A percentile compares a stretch with the other conserved stretches of the same genome.
phyloP scores from a whole-genome alignment of 2,329 filamentous ascomycete genomes.

The Xylariaceae sp. region DNA sequence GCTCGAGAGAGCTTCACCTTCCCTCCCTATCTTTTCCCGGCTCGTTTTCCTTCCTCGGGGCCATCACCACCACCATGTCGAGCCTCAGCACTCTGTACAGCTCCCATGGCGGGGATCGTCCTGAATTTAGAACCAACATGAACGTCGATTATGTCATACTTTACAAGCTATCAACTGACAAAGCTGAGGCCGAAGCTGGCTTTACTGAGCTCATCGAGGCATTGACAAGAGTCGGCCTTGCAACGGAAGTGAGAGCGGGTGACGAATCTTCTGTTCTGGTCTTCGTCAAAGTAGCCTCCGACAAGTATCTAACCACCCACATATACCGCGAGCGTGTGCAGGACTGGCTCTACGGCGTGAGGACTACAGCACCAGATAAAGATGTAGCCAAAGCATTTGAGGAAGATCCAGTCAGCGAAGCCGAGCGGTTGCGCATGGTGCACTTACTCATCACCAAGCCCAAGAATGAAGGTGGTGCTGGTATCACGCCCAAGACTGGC shows the following conservation, averaged over 20 bases:
- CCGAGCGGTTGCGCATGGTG: constrained; percentile 82
- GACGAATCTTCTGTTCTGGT: constrained; percentile 71
- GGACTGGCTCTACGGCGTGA: constrained; percentile 90
- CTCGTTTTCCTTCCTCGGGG: neutral
- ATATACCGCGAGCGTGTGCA: constrained; percentile 83
- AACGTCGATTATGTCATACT: constrained; percentile 86
- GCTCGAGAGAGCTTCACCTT: neutral
- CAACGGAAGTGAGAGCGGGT: constrained; percentile 81
- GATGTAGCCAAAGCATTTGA: constrained; percentile 66
- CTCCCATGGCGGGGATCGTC: constrained; percentile 21
- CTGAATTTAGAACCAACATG: constrained; percentile 26
- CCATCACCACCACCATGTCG: constrained; percentile 19
- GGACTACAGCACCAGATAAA: constrained; percentile 69
- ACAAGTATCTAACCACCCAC: constrained; percentile 70
- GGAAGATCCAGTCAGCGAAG: constrained; percentile 75
- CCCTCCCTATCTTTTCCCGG: neutral
- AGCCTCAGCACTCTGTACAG: constrained; percentile 20
- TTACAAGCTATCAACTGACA: constrained; percentile 66
- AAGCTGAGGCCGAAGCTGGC: constrained; percentile 63
- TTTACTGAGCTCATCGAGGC: constrained; percentile 75
- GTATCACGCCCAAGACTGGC: constrained; percentile 64
- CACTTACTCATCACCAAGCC: constrained; percentile 79
- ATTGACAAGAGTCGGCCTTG: constrained; percentile 74
- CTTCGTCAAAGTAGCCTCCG: constrained; percentile 76
- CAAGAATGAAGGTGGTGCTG: constrained; percentile 71